Base-by-base conservation (phyloP, 2,329 filamentous ascomycete species). In the Ploettnerulaceae sp. region DNA sequence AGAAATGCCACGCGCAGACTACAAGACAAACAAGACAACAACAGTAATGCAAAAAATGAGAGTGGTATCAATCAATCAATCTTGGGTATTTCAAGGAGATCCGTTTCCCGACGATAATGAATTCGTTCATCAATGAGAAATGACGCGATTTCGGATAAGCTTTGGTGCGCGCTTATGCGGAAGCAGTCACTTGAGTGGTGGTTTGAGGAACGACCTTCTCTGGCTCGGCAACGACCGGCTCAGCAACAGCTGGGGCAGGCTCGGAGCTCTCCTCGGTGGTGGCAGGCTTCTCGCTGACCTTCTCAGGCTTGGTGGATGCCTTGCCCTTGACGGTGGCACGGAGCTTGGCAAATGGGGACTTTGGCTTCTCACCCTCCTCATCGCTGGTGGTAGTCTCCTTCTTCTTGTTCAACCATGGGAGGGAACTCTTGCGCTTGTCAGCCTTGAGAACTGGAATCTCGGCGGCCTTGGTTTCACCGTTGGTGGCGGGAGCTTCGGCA, bases 361-460 rank as follows among this genome's bases (percentile, higher is more conserved):
- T 55, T 37, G 60, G 57, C 48, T 64, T 62, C 51, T 63, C 60
- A 50, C 76, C 73, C 41, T 67, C 63, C 57, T 79, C 75, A 20
- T 55, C 56, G 35, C 56, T 57, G 33, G 53, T 45, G 8, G 48
- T 48, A n/a, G 53, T 43, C 56, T 63, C 62, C 66, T 78, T 77
- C 75, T 84, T 84, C 71, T 80, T 76, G 69, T 76, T 77, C 65
- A 75, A 57, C 80, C 79, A 86, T 52, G 63, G 63, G 20, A 66
- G 55, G 66, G 84, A 76, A 57, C 79, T 83, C 57, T 71, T 70
- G 59, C 82, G 79, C 77, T 86, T 86, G 59, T 67, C 67, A 21
- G 61, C 45, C 64, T 71, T 72, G 47, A 61, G 53, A 22, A 59
- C 53, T 46, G 61, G 61, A 43, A 60, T 64, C 57, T 69, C 69